These are phyloP conservation scores for Spencermartinsiella ligniputridi DNA, from an alignment of 1,139 yeast genomes.

Conservation along the genomic window DNA sequence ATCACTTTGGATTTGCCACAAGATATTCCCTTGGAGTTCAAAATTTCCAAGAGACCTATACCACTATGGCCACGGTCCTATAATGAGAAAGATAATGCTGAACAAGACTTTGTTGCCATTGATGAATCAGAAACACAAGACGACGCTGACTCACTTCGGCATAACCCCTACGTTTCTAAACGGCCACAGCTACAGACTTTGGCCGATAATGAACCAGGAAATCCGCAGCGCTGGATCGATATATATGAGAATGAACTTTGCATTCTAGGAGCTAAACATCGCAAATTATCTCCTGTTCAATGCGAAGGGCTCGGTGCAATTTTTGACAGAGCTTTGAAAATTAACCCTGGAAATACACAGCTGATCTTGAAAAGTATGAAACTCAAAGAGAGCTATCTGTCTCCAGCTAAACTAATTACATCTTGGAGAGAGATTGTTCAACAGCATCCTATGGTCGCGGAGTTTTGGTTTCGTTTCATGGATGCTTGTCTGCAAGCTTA, in stretches of 20 bases:
- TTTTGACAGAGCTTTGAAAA: slow-evolving; percentile 11
- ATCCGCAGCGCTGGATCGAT: not conserved
- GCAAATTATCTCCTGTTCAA: not conserved
- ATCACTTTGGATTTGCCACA: not conserved
- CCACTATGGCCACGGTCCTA: not conserved
- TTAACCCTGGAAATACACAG: slow-evolving; percentile 9
- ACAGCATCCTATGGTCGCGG: slow-evolving; percentile 9
- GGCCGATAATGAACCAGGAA: not conserved
- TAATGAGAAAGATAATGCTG: not conserved
- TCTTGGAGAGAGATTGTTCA: slow-evolving; percentile 13
- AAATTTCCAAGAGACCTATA: not conserved
- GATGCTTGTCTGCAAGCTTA: slow-evolving; percentile 7
- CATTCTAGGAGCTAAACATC: not conserved
- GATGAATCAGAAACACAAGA: not conserved
- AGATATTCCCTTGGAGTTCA: not conserved
- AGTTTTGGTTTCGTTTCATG: slow-evolving; percentile 15
- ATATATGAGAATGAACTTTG: not conserved
- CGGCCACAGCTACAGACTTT: not conserved
- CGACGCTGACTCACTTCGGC: not conserved
- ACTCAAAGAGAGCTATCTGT: slow-evolving; percentile 2
- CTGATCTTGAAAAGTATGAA: slow-evolving; percentile 8
- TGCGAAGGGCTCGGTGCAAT: slow-evolving; percentile 8
- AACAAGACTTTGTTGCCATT: not conserved
- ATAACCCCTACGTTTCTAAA: not conserved
- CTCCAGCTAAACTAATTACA: slow-evolving; percentile 1